Evolutionary conservation across 169 alveolate species (phyloP).

Genomic region (Eimeria necatrix): DNA sequence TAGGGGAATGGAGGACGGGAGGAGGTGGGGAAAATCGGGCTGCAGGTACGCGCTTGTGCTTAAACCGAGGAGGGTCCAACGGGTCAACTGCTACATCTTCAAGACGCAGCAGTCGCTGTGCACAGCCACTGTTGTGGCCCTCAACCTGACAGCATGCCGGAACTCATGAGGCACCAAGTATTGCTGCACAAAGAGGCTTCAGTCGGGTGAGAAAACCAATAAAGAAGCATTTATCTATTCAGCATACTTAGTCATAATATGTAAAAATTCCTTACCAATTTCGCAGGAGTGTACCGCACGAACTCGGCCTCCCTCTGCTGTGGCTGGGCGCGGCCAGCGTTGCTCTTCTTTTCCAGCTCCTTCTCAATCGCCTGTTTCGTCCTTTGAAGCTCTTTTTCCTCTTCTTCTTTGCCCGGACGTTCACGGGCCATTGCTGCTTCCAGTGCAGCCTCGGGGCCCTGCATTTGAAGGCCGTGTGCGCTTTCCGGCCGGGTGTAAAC

Average conservation of each 20-base stretch:
- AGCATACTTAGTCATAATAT: not conserved
- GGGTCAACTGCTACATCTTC: constrained; percentile 96
- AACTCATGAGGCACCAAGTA: no score
- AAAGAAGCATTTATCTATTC: not conserved
- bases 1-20: constrained; percentile 78
- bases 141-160: constrained; percentile 52
- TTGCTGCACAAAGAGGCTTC: no score
- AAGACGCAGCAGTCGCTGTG: constrained; percentile 93
- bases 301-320: constrained; percentile 55
- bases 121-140: constrained; percentile 85
- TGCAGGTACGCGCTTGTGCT: constrained; percentile 95
- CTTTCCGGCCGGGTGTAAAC: constrained; percentile 70
- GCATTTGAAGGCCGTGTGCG: constrained; percentile 66
- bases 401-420: constrained; percentile 75
- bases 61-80: constrained; percentile 96
- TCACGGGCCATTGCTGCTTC: constrained; percentile 26
- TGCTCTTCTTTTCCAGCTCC: constrained; percentile 70
- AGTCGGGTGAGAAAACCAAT: not conserved
- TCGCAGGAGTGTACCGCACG: constrained; percentile 77
- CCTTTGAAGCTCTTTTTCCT: constrained; percentile 28
- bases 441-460: constrained; percentile 3
- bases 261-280: not conserved
- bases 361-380: constrained; percentile 71
- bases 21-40: constrained; percentile 82
- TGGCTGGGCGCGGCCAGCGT: constrained; percentile 51